These are phyloP conservation scores for Tetradesmus obliquus DNA, from an alignment of 139 green algal species.

Conservation along the genomic window DNA sequence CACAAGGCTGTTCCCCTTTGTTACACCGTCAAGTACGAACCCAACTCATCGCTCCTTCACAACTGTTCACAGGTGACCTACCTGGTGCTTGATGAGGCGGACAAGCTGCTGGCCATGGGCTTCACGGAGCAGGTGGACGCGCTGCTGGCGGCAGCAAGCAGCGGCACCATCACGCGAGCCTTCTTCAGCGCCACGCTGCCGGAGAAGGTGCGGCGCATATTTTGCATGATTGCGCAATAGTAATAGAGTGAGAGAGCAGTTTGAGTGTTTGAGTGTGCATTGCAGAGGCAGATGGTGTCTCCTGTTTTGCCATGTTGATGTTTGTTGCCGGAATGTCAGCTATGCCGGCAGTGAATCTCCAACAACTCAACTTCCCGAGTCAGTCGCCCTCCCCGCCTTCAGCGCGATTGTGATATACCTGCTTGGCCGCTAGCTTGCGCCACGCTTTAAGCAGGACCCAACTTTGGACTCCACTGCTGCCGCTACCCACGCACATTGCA, in stretches of 20 bases:
- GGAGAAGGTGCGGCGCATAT: constrained; percentile 61
- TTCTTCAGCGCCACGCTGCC: constrained; percentile 97
- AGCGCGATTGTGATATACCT: not conserved
- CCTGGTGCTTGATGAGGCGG: constrained; percentile 96
- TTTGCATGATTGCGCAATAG: too few relatives aligned
- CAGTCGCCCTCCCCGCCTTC: too few relatives aligned
- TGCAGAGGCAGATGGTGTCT: not conserved
- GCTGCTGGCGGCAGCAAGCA: constrained; percentile 83
- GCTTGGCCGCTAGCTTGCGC: not conserved
- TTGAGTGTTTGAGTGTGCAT: not conserved
- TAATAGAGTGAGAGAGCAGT: not conserved
- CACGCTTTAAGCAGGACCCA: too few relatives aligned
- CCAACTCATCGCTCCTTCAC: too few relatives aligned
- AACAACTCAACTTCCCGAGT: too few relatives aligned
- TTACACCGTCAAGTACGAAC: constrained; percentile 28
- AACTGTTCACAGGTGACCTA: constrained; percentile 38
- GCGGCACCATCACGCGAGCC: constrained; percentile 56
- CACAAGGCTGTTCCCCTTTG: constrained; percentile 88
- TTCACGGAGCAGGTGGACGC: constrained; percentile 91
- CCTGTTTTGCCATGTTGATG: not conserved
- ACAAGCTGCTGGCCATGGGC: constrained; percentile 96
- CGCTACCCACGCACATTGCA: not conserved
- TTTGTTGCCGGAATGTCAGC: not conserved
- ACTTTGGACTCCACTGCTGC: too few relatives aligned
- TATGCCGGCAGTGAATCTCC: not conserved